Conservation (phyloP, 2,329 filamentous ascomycete species). For the Akanthomyces lecanii region DNA sequence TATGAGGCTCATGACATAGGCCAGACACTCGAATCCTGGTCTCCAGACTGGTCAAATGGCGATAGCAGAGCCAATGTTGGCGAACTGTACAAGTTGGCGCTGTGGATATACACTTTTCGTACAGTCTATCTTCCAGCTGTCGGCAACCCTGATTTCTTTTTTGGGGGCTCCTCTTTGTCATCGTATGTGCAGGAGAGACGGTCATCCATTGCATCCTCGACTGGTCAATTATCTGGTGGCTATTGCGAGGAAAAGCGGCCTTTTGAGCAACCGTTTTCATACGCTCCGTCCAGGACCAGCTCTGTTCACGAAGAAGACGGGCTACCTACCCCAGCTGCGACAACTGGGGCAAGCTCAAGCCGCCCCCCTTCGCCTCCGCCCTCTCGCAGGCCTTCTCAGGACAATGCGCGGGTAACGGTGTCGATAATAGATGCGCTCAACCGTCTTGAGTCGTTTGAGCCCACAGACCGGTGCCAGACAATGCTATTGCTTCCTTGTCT, state of each 20-base stretch:
- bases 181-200: conserved; percentile 20
- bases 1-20: conserved; percentile 74
- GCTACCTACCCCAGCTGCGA: conserved; percentile 18
- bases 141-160: conserved; percentile 4
- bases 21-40: conserved; percentile 68
- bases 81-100: conserved; percentile 60
- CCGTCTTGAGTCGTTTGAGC: conserved; percentile 51
- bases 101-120: conserved; percentile 61
- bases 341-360: conserved; percentile 18
- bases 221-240: conserved; percentile 14
- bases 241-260: not conserved
- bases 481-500: conserved; percentile 58
- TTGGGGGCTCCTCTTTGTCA: conserved; percentile 20
- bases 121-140: conserved; percentile 50
- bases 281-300: conserved; percentile 35
- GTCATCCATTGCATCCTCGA: conserved; percentile 18
- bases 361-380: conserved; percentile 41
- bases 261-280: conserved; percentile 21
- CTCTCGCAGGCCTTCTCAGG: conserved; percentile 42
- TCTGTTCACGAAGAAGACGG: conserved; percentile 38
- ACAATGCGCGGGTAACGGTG: conserved; percentile 48
- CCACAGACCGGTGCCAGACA: conserved; percentile 56
- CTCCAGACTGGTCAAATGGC: conserved; percentile 55
- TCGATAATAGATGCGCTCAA: conserved; percentile 55
- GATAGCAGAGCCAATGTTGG: conserved; percentile 55